phyloP scores from a whole-genome alignment of 305 asterid genomes.

The Ajuga reptans region DNA sequence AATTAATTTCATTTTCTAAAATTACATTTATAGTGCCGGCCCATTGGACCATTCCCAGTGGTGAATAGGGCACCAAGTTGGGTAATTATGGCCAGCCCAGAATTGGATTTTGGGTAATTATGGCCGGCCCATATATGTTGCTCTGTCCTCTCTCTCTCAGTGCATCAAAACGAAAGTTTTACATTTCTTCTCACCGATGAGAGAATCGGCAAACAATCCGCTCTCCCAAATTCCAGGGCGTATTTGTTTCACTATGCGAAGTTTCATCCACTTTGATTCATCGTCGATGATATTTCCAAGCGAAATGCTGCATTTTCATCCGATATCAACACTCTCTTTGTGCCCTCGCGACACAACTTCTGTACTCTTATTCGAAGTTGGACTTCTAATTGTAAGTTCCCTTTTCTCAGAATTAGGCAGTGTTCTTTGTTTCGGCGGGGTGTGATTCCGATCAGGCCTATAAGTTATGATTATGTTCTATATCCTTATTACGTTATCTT shows the following conservation, averaged over 20 bases:
- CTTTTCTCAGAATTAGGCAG: background rate
- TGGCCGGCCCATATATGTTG: no score
- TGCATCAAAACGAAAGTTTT: no score
- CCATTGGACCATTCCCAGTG: no score
- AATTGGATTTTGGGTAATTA: no score
- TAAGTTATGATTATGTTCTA: background rate
- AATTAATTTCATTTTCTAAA: no score
- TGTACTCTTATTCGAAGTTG: background rate
- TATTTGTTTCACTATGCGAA: background rate
- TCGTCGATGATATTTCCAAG: background rate
- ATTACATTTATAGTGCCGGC: no score
- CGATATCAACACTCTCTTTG: background rate
- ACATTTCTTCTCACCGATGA: no score
- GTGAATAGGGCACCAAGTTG: no score
- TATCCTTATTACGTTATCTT: background rate
- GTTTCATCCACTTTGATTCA: background rate
- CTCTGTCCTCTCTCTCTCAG: no score
- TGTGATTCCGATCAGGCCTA: background rate
- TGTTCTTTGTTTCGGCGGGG: background rate
- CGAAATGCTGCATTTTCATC: background rate
- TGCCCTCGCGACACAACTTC: background rate
- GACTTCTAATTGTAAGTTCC: background rate
- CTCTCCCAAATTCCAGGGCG: background rate
- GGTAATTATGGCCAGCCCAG: no score
- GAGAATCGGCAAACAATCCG: no score